These are phyloP conservation scores for Oryza coarctata DNA, from an alignment of 176 grass and related monocot species.

Conservation along the genomic window DNA sequence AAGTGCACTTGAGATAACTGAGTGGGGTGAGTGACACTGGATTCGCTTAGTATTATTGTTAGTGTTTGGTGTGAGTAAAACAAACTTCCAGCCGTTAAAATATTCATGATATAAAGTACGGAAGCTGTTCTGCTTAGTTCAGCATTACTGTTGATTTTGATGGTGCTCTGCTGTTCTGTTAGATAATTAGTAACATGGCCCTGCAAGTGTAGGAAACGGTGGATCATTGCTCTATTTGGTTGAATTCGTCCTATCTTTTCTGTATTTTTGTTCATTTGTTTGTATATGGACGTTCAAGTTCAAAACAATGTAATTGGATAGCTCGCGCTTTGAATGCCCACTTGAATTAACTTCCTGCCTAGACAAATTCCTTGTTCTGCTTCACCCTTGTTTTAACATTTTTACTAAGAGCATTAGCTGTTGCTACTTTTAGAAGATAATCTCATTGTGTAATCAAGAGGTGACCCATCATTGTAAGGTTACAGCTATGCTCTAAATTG, in stretches of 20 bases:
- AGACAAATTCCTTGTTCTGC: neutral
- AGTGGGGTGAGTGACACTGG: neutral
- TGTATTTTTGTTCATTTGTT: neutral
- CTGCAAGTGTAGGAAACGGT: neutral
- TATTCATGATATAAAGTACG: neutral
- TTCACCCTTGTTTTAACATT: neutral
- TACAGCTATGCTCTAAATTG: neutral
- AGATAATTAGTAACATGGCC: neutral
- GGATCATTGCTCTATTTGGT: neutral
- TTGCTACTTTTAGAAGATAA: neutral
- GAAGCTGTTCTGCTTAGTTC: neutral
- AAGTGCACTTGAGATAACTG: neutral
- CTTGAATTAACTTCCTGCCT: neutral
- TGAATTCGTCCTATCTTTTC: neutral
- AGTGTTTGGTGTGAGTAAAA: neutral
- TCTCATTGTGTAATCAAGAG: neutral
- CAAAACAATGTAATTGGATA: neutral
- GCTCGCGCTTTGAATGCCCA: neutral
- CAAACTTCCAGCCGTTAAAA: neutral
- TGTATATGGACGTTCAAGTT: neutral
- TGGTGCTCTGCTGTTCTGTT: slow-evolving; percentile 4
- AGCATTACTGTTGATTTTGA: neutral
- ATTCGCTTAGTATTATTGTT: slow-evolving; percentile 1
- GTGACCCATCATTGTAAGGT: neutral
- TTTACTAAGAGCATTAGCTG: neutral